phyloP scores from a whole-genome alignment of 225 moss, liverwort and hornwort species.

The Polytrichum formosum region DNA sequence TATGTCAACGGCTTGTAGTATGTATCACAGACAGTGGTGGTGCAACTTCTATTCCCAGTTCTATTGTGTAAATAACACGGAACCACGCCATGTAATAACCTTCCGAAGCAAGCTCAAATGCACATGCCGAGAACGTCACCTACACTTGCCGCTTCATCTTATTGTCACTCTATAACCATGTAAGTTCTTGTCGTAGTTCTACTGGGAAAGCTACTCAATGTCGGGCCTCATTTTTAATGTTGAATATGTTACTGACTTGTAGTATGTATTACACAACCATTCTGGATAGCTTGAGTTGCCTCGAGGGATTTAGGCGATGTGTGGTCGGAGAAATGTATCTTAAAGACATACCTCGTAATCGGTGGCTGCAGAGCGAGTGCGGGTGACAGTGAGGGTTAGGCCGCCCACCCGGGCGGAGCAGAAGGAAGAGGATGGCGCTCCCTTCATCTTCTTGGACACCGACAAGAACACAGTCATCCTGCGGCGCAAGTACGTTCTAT shows the following conservation, averaged over 20 bases:
- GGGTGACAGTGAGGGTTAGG: slow-evolving; percentile 74
- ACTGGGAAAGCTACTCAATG: not conserved
- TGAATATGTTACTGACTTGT: not conserved
- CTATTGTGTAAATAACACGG: too few relatives aligned
- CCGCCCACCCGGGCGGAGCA: slow-evolving; percentile 67
- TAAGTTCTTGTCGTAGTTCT: not conserved
- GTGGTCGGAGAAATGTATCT: too few relatives aligned
- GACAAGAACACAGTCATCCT: slow-evolving; percentile 77
- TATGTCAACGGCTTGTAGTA: too few relatives aligned
- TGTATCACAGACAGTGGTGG: too few relatives aligned
- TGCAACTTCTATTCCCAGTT: too few relatives aligned
- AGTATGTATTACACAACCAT: not conserved
- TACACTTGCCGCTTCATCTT: not conserved
- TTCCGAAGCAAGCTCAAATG: too few relatives aligned
- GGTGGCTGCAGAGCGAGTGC: slow-evolving; percentile 59
- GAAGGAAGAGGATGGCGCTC: slow-evolving; percentile 62
- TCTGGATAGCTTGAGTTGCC: not conserved
- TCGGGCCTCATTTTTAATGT: not conserved
- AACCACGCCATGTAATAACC: too few relatives aligned
- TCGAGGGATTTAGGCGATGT: not conserved
- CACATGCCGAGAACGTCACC: not conserved
- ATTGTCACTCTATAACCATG: not conserved
- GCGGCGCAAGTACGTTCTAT: slow-evolving; percentile 63
- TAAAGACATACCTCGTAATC: not conserved
- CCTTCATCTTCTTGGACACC: slow-evolving; percentile 77